Conservation (phyloP, 1,139 yeast genomes). For the Blastobotrys illinoisensis region DNA sequence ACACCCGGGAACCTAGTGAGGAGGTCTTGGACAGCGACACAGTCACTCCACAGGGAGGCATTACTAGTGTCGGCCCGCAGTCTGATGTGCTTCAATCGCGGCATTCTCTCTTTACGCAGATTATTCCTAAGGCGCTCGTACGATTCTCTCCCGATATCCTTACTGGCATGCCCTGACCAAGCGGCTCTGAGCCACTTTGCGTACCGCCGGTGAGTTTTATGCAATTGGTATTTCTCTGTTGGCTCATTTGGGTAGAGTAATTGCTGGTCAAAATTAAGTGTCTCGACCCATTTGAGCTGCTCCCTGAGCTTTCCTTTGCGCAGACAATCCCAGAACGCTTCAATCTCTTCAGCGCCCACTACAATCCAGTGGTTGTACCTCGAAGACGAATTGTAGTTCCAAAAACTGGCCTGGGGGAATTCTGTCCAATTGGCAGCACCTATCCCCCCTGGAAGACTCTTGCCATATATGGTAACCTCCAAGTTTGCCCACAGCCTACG, state of each 20-base stretch:
- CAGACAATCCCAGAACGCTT: neutral
- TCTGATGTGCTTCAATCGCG: neutral
- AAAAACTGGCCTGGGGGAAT: conserved; percentile 1
- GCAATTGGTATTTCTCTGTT: neutral
- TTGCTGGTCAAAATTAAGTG: conserved; percentile 9
- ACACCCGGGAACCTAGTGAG: neutral
- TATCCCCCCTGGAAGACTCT: neutral
- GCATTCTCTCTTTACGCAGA: conserved; percentile 1
- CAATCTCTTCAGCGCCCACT: neutral
- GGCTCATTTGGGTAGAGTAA: neutral
- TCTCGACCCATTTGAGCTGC: conserved; percentile 5
- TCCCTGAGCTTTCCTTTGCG: neutral
- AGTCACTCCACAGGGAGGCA: neutral
- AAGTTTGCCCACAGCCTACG: conserved; percentile 7
- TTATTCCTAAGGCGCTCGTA: neutral
- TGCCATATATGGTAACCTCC: conserved; percentile 4
- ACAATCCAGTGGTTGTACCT: conserved; percentile 5
- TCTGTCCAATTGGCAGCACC: neutral
- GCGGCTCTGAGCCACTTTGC: neutral
- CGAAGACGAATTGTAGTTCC: neutral
- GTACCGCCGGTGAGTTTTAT: neutral
- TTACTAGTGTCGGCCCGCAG: neutral
- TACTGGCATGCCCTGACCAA: neutral
- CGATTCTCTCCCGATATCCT: neutral
- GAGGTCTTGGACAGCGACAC: too few relatives aligned